A percentile compares a stretch with the other conserved stretches of the same genome.
Conservation (phyloP, 805 yeast species). For the Lipomyces sp. region DNA sequence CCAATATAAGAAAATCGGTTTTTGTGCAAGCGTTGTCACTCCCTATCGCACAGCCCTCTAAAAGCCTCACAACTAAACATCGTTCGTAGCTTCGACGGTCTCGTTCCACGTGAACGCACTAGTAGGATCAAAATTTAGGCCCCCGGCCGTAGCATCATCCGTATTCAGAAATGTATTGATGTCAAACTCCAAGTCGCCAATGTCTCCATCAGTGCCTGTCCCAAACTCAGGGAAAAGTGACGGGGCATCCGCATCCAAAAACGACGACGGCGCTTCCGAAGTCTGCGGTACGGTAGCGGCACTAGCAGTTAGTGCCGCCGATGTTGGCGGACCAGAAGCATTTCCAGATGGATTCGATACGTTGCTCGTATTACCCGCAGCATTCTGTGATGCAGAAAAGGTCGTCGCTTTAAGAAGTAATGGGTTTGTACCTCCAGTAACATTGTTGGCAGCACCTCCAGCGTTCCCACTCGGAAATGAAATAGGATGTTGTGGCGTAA, state of each 20-base stretch:
- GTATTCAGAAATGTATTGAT: constrained; percentile 37
- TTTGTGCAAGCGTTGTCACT: neutral
- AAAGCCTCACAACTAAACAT: constrained; percentile 21
- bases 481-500: constrained; percentile 37
- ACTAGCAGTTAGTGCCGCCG: constrained; percentile 14
- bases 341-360: neutral
- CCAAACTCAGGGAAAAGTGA: constrained; percentile 32
- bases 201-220: constrained; percentile 27
- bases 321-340: constrained; percentile 2
- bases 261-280: constrained; percentile 22
- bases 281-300: neutral
- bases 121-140: constrained; percentile 33
- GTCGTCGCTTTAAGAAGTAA: constrained; percentile 29
- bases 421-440: constrained; percentile 15
- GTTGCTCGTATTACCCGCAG: constrained; percentile 9
- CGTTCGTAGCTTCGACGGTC: constrained; percentile 39
- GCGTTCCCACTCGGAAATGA: constrained; percentile 23
- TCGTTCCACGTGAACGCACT: constrained; percentile 36
- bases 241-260: constrained; percentile 30
- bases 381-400: constrained; percentile 30
- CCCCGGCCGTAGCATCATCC: constrained; percentile 34
- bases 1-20: neutral
- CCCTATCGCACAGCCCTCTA: neutral
- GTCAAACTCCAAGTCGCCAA: constrained; percentile 36
- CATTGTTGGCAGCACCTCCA: neutral